phyloP scores from a whole-genome alignment of 2,329 filamentous ascomycete genomes.

The Colletotrichum sp. region DNA sequence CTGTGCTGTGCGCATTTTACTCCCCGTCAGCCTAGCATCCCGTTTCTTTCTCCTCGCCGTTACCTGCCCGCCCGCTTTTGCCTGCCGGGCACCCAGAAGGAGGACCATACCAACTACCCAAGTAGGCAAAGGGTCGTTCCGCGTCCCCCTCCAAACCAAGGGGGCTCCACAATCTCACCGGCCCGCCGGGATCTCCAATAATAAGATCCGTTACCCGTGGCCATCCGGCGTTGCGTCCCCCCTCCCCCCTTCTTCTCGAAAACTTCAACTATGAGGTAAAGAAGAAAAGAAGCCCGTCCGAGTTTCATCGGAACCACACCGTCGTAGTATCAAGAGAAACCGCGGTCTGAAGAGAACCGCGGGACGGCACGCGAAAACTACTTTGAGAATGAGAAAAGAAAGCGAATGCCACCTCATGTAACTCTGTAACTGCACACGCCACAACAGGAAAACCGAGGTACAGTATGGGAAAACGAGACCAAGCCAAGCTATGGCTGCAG shows the following conservation, averaged over 20 bases:
- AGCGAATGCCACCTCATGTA: neutral
- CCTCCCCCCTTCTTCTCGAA: neutral
- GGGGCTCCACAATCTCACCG: neutral
- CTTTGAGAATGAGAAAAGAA: neutral
- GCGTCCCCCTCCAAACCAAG: neutral
- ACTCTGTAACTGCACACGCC: neutral
- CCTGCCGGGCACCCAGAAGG: neutral
- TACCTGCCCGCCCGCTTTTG: neutral
- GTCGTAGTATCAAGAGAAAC: neutral
- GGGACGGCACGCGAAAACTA: neutral
- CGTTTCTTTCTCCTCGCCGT: neutral
- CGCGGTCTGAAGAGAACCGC: neutral
- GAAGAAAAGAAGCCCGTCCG: neutral
- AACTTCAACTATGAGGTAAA: neutral
- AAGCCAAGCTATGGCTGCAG: neutral
- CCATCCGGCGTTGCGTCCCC: neutral
- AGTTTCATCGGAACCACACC: neutral
- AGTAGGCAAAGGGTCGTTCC: neutral
- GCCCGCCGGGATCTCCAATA: neutral
- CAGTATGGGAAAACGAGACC: too few relatives aligned
- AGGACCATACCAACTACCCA: neutral
- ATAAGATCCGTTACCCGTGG: conserved; percentile 1
- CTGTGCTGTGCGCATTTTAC: neutral
- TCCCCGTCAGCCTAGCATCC: neutral
- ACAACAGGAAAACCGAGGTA: neutral